Percentiles rank a stretch among this genome's conserved stretches.
Conservation (phyloP, 345 rosid species). For the Acer yangbiense region DNA sequence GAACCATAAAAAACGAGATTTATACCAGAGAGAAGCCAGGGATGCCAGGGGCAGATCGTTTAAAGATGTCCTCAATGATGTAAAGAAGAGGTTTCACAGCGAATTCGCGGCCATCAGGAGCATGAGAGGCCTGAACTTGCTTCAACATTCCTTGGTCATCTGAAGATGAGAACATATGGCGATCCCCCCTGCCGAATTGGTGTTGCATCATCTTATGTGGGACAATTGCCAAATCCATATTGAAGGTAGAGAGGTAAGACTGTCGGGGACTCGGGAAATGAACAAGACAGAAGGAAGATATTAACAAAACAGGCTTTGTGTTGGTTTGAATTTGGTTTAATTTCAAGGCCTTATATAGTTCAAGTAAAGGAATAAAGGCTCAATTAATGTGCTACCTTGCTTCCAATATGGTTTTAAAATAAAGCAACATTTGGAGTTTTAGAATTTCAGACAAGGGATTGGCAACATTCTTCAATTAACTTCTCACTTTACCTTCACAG, state of each 20-base stretch:
- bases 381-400: slow-evolving; percentile 46
- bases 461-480: neutral
- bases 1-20: neutral
- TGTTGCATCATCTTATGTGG: neutral
- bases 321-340: slow-evolving; percentile 14
- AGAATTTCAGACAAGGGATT: slow-evolving; percentile 21
- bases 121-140: slow-evolving; percentile 61
- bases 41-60: slow-evolving; percentile 31
- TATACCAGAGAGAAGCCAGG: slow-evolving; percentile 1
- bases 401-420: slow-evolving; percentile 33
- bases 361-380: slow-evolving; percentile 20
- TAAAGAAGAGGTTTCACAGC: slow-evolving; percentile 43
- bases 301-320: neutral
- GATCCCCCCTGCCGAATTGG: slow-evolving; percentile 8
- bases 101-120: slow-evolving; percentile 54
- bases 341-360: slow-evolving; percentile 26
- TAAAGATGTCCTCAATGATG: slow-evolving; percentile 52
- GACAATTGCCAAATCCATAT: slow-evolving; percentile 11
- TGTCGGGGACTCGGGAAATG: neutral
- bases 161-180: slow-evolving; percentile 40
- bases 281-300: neutral
- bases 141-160: slow-evolving; percentile 60
- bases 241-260: neutral
- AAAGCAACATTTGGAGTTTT: slow-evolving; percentile 13
- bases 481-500: neutral